Conservation (phyloP, 371 early-diverging fungal species). For the Batkoa obscura region DNA sequence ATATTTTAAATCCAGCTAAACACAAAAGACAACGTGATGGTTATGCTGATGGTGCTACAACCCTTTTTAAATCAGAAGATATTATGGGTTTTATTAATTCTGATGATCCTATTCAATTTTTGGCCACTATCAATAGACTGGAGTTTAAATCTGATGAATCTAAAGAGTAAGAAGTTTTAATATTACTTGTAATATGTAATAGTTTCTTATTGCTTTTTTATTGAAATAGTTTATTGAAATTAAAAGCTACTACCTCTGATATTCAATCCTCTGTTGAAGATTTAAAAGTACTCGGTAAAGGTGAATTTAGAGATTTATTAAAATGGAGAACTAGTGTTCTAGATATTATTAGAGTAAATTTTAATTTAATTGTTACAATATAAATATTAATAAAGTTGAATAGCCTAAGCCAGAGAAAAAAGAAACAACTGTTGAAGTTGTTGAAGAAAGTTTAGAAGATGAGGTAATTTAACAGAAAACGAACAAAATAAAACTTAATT, state of each 20-base stretch:
- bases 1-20: slow-evolving; percentile 62
- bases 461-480: slow-evolving; percentile 11
- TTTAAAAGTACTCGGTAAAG: slow-evolving; percentile 79
- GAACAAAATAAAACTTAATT: no score
- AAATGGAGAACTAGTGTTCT: slow-evolving; percentile 71
- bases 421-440: slow-evolving; percentile 24
- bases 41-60: slow-evolving; percentile 88
- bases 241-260: slow-evolving; percentile 56
- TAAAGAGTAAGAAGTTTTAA: slow-evolving; percentile 10
- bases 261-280: slow-evolving; percentile 61
- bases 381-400: no score
- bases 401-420: slow-evolving; percentile 19
- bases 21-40: slow-evolving; percentile 70
- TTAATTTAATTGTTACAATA: neutral
- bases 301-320: slow-evolving; percentile 73
- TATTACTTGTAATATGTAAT: no score
- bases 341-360: slow-evolving; percentile 25
- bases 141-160: slow-evolving; percentile 45
- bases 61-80: slow-evolving; percentile 46
- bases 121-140: slow-evolving; percentile 57
- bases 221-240: slow-evolving; percentile 18
- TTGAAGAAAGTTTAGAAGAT: slow-evolving; percentile 31
- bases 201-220: no score
- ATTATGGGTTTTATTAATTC: slow-evolving; percentile 59
- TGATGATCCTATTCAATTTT: slow-evolving; percentile 51